Evolutionary conservation across 805 yeast genomes (phyloP), one percentile per base, ranked within the genome.

Genomic region (Saccharomyces mikatae): DNA sequence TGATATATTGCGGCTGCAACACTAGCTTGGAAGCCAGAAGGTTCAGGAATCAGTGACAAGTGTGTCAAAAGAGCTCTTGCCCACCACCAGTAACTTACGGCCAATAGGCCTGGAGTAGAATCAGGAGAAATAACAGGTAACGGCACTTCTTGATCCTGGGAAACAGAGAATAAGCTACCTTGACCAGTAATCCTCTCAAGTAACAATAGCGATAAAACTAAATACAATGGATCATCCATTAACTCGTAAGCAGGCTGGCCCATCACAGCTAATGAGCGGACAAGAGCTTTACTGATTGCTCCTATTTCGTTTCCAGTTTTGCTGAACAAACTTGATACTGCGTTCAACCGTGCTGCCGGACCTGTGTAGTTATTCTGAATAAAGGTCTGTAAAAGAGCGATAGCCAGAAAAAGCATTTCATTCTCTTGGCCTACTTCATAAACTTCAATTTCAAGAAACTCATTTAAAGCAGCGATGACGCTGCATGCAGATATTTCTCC

Each of bases 331-430:
- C 62, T 49, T n/a, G 71, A 63, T 36, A 63, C 62, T 4, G 76
- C 60, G 3, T 68, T 69, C 24, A 73, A 60, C 4, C 77, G 76
- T 2, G 81, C 62, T 27, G 79, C 76, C 4, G 97, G 97, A 8
- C 97, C 97, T 0, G 96, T 88, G 69, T 78, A 88, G 67, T 91
- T 91, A 51, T 79, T 70, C 66, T 89, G 95, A 14, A 87, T 72
- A 64, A 86, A 91, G 1, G 80, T 65, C 64, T 89, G 90, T 27
- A 89, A 71, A 2, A 82, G 70, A 0, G 86, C 76, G 56, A 88
- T 76, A 2, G 88, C 87, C 17, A 78, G 54, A 14, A 60, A 31
- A 21, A 69, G 52, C 9, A 36, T 36, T 17, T 36, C 44, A 21
- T 36, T 36, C 3, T 36, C 44, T 36, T 36, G 44, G 10, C 44